Percentiles rank a stretch among this genome's conserved stretches.
phyloP scores from a whole-genome alignment of 2,329 filamentous ascomycete species.

The Drechslerella stenobrocha region DNA sequence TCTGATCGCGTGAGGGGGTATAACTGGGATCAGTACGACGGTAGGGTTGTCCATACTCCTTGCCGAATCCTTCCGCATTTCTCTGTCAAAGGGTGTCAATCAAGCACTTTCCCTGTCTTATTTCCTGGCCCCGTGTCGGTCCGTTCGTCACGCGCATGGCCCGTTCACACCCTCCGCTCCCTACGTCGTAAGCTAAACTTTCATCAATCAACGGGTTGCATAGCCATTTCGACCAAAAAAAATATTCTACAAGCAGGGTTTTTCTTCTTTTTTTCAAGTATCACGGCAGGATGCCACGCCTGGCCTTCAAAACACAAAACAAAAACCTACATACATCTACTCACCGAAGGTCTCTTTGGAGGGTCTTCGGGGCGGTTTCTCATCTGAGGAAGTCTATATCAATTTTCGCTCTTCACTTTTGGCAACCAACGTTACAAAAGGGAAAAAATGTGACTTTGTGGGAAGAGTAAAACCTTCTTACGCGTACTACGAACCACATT shows the following conservation, averaged over 20 bases:
- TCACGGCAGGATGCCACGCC: slow-evolving; percentile 18
- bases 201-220: slow-evolving; percentile 50
- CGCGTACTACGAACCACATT: slow-evolving; percentile 47
- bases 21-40: slow-evolving; percentile 49
- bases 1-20: slow-evolving; percentile 6
- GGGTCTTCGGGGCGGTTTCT: background rate
- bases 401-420: slow-evolving; percentile 39
- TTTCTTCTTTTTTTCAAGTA: slow-evolving; percentile 20
- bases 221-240: slow-evolving; percentile 36
- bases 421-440: slow-evolving; percentile 4
- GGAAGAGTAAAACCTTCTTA: slow-evolving; percentile 22
- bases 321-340: background rate
- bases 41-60: slow-evolving; percentile 47
- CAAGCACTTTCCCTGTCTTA: slow-evolving; percentile 20
- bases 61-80: slow-evolving; percentile 8
- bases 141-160: slow-evolving; percentile 4
- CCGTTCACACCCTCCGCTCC: slow-evolving; percentile 36
- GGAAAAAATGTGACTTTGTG: slow-evolving; percentile 41
- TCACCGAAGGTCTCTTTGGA: slow-evolving; percentile 2
- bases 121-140: slow-evolving; percentile 19
- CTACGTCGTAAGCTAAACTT: slow-evolving; percentile 50
- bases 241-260: slow-evolving; percentile 38
- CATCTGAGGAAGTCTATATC: slow-evolving; percentile 42
- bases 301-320: background rate
- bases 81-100: slow-evolving; percentile 32